Percentiles rank a stretch among this genome's conserved stretches.
These are phyloP conservation scores for Wallacemonas sp. DNA, from an alignment of 208 protist genomes.

Conservation along the genomic window DNA sequence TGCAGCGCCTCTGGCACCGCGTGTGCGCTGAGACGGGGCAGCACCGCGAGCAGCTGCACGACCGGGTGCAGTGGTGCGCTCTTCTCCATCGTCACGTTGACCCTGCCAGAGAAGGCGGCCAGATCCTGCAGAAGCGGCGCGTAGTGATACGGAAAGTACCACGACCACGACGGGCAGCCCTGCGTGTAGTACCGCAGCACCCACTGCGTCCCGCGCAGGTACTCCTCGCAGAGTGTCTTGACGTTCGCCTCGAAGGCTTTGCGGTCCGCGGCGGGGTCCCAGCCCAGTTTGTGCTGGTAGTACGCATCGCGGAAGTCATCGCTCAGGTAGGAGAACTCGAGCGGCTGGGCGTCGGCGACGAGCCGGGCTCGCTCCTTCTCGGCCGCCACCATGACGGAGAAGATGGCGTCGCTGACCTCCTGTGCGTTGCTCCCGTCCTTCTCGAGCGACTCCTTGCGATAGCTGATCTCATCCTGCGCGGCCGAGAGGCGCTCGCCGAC, in stretches of 20 bases:
- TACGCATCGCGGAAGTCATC: constrained; percentile 76
- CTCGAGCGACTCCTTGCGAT: constrained; percentile 24
- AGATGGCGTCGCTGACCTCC: constrained; percentile 56
- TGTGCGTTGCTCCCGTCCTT: constrained; percentile 49
- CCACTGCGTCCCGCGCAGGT: constrained; percentile 98
- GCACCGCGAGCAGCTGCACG: constrained; percentile 98
- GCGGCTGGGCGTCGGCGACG: constrained; percentile 64
- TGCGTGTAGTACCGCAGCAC: constrained; percentile 99
- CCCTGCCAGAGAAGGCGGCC: constrained; percentile 47
- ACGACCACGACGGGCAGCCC: constrained; percentile 97
- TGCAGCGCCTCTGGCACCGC: constrained; percentile 91
- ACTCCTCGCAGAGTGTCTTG: constrained; percentile 79
- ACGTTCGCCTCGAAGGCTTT: constrained; percentile 70
- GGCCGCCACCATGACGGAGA: constrained; percentile 38
- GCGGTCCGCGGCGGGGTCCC: constrained; percentile 38
- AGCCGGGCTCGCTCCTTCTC: constrained; percentile 66
- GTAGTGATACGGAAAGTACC: constrained; percentile 99
- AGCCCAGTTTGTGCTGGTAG: constrained; percentile 87
- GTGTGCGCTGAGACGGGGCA: constrained; percentile 89
- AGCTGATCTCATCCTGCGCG: constrained; percentile 27
- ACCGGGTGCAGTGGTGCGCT: constrained; percentile 95
- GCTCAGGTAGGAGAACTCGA: constrained; percentile 81
- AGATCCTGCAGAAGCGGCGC: constrained; percentile 95
- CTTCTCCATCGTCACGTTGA: constrained; percentile 71
- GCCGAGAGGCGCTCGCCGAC: constrained; percentile 73